Evolutionary conservation across 2,329 filamentous ascomycete genomes (phyloP).

Genomic region (Drechslerella dactyloides): DNA sequence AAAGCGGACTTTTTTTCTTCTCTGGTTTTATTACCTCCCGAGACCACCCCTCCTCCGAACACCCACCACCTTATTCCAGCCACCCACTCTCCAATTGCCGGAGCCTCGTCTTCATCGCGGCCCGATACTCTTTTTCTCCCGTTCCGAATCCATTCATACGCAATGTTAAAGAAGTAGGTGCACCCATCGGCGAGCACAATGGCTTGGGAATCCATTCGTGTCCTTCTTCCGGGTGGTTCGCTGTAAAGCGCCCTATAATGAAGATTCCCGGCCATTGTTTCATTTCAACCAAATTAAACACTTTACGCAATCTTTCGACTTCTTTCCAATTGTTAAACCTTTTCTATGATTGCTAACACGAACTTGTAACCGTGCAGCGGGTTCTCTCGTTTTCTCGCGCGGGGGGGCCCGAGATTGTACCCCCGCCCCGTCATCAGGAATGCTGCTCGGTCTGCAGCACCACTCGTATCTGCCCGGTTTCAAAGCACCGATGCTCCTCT

Average conservation of each 20-base stretch:
- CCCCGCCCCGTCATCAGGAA: conserved; percentile 65
- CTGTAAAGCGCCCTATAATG: not conserved
- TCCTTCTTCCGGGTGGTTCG: not conserved
- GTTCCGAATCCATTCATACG: conserved; percentile 57
- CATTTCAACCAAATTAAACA: not conserved
- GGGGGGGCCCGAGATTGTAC: conserved; percentile 56
- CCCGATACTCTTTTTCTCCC: conserved; percentile 58
- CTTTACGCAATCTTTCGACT: not conserved
- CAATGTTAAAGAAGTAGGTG: conserved; percentile 69
- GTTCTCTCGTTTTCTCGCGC: conserved; percentile 65
- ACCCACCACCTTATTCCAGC: conserved; percentile 51
- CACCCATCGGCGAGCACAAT: conserved; percentile 53
- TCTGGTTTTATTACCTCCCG: conserved; percentile 11
- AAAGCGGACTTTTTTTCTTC: conserved; percentile 22
- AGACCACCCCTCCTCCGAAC: conserved; percentile 51
- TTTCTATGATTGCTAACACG: conserved; percentile 20
- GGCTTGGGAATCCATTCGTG: not conserved
- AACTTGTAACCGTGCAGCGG: conserved; percentile 61
- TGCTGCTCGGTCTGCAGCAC: conserved; percentile 64
- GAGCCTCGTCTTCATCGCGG: conserved; percentile 55
- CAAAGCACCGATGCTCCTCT: conserved; percentile 66
- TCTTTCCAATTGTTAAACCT: not conserved
- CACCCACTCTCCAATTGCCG: conserved; percentile 54
- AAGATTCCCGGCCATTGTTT: not conserved
- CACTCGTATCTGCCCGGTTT: conserved; percentile 67